Base-by-base conservation (phyloP, 164 flowering plant genomes). In the Chimonanthus salicifolius region DNA sequence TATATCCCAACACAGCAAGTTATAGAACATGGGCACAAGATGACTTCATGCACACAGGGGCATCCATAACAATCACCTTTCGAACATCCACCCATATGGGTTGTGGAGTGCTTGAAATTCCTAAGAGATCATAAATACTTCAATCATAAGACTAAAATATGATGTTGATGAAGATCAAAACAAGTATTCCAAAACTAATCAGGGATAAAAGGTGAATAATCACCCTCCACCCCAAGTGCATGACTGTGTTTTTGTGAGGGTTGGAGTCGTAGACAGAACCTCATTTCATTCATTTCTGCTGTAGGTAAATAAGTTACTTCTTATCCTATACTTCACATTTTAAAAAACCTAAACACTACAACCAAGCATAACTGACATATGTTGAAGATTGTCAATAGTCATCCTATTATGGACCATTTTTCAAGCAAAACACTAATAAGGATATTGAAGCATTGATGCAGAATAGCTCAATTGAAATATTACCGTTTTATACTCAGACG, bases 401-500 rank as follows among this genome's bases (percentile, higher is more conserved):
- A 50, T 8, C 58, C 58, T 51, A 8, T 51, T 1, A 51, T 33
- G 33, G 33, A 33, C 0, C 33, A 33, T 33, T 33, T 33, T 33
- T 33, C 33, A 33, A 33, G 0, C 33, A 33, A 33, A 33, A 33
- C 33, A 33, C 33, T 33, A 33, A 33, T 33, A 33, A 33, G 33
- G 33, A 33, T 33, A 33, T 33, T 33, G 33, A 33, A 33, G 33
- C 2, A 33, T 33, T 33, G 33, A 33, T 33, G 33, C 33, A 33
- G 33, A 33, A 33, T 33, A 33, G 33, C 33, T 33, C 33, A 33
- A 33, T 33, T 33, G 33, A 49, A 64, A 20, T 69, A 50, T 67
- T 78, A 88, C 94, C 86, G 58, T 72, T 62, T 81, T 11, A 69
- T 80, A 75, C 33, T 68, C 71, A 49, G 84, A 77, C 47, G 76